Evolutionary conservation across 768 basidiomycete genomes (phyloP).

Genomic region (Neoboletus subvelutipes): DNA sequence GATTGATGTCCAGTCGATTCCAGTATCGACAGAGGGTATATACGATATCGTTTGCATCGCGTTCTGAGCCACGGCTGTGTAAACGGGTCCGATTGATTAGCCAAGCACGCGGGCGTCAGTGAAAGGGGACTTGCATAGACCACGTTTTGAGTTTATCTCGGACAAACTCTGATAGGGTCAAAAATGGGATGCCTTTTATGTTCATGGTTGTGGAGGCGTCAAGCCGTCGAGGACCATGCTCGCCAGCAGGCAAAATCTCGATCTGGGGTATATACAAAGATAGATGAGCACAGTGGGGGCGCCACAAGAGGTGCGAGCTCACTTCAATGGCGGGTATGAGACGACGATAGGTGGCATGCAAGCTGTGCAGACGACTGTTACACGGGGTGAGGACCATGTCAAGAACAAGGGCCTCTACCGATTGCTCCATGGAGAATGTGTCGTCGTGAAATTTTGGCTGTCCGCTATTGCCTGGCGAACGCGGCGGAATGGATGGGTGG

Average conservation of each 20-base stretch:
- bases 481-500: conserved; percentile 72
- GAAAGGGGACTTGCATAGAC: conserved; percentile 58
- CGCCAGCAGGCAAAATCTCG: conserved; percentile 80
- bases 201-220: conserved; percentile 66
- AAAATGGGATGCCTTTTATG: conserved; percentile 71
- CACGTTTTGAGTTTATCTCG: conserved; percentile 82
- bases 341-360: conserved; percentile 74
- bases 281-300: conserved; percentile 9
- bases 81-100: conserved; percentile 7
- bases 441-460: conserved; percentile 62
- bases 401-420: conserved; percentile 45
- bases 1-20: conserved; percentile 83
- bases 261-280: conserved; percentile 46
- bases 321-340: conserved; percentile 79
- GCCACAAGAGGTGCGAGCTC: conserved; percentile 14
- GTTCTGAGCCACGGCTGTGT: conserved; percentile 62
- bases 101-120: conserved; percentile 9
- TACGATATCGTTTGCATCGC: conserved; percentile 75
- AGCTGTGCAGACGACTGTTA: conserved; percentile 39
- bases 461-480: conserved; percentile 73
- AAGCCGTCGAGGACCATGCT: conserved; percentile 74
- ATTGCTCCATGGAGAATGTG: conserved; percentile 84
- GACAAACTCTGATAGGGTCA: conserved; percentile 83
- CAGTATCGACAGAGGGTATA: conserved; percentile 73
- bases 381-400: neutral